Evolutionary conservation across 2,329 filamentous ascomycete species (phyloP), one percentile per base, ranked within the genome.

Genomic region (Macrophomina phaseolina): DNA sequence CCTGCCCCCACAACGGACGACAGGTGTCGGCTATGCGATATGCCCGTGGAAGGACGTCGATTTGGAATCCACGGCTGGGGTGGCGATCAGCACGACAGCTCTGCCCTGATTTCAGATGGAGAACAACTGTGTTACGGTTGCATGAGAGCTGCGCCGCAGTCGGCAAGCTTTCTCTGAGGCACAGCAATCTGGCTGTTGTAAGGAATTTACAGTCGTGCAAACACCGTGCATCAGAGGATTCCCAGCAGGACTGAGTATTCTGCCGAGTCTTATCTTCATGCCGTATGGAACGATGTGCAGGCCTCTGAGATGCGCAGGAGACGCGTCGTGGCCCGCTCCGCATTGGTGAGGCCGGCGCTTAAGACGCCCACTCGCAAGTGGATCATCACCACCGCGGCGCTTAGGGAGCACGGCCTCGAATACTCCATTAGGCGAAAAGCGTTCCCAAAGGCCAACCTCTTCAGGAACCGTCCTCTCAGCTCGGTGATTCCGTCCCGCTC

Each of bases 11-110:
- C 65, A 11, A 68, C 67, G n/a, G 72, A 73, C 23, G 73, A 72
- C 23, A 72, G 72, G 56, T 96, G 93, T 73, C 84, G 85, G 40
- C 76, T 94, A 8, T 97, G 93, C 77, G 86, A 87, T 60, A 87
- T 91, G 79, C 86, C 87, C 40, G 81, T 93, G 12, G 85, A 89
- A 66, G 85, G 85, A 69, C 81, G 82, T 4, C 88, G 88, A 3
- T 89, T 91, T 72, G 85, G 87, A 68, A 84, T 87, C 51, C 89
- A 87, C 82, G 86, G 84, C 45, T 82, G 79, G 79, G 75, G 88
- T 81, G 70, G 90, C 82, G 81, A 86, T 86, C 71, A 62, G 34
- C 56, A 63, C 11, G 58, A 63, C 55, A 52, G 46, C 23, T 34
- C 53, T 8, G 23, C 58, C 6, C 28, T 30, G 32, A 36, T 34